Evolutionary conservation across 2,329 filamentous ascomycete genomes (phyloP).

Genomic region (Exophiala sideris): DNA sequence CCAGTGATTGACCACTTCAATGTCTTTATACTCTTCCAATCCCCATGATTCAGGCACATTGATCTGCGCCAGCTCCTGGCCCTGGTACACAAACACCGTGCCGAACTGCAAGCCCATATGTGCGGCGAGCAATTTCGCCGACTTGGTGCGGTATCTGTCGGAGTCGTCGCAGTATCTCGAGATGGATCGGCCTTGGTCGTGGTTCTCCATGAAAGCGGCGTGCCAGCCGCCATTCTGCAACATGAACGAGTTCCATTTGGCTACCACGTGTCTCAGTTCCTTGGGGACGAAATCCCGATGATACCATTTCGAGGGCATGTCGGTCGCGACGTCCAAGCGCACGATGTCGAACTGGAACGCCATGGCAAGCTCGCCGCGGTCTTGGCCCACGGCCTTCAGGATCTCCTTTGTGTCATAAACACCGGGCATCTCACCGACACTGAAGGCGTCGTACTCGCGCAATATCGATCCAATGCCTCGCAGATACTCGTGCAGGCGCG

Average conservation of each 20-base stretch:
- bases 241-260: constrained; percentile 53
- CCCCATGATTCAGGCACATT: constrained; percentile 52
- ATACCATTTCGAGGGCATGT: constrained; percentile 41
- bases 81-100: constrained; percentile 58
- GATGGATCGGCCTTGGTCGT: constrained; percentile 58
- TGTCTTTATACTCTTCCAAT: constrained; percentile 42
- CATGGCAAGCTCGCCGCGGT: constrained; percentile 38
- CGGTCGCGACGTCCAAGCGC: constrained; percentile 29
- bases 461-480: constrained; percentile 37
- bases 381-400: constrained; percentile 35
- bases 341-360: constrained; percentile 41
- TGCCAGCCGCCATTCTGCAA: constrained; percentile 52
- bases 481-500: constrained; percentile 38
- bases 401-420: constrained; percentile 34
- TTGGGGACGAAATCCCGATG: constrained; percentile 46
- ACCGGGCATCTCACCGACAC: constrained; percentile 41
- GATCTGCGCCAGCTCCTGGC: constrained; percentile 59
- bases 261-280: constrained; percentile 48
- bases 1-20: constrained; percentile 52
- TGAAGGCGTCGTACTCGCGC: constrained; percentile 37
- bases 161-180: constrained; percentile 51
- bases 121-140: constrained; percentile 56
- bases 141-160: constrained; percentile 41
- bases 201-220: constrained; percentile 62
- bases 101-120: constrained; percentile 49